Percentiles rank a stretch among this genome's conserved stretches.
Conservation (phyloP, 1,284 basidiomycete genomes). For the Wolfiporia cocos region DNA sequence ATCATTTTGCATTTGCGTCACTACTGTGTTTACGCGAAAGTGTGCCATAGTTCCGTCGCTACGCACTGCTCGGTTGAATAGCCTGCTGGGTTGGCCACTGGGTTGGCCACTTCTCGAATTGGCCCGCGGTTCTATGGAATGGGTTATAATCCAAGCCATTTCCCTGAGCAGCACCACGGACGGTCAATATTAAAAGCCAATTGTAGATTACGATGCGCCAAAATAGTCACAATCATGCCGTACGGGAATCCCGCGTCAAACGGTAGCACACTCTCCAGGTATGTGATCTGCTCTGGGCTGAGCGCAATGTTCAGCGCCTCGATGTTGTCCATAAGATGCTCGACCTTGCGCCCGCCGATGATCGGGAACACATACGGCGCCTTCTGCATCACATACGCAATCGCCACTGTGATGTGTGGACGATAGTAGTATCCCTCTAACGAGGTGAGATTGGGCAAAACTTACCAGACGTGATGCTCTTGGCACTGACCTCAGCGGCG, state of each 20-base stretch:
- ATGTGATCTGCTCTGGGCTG: constrained; percentile 33
- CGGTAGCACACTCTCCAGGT: constrained; percentile 31
- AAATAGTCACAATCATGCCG: not conserved
- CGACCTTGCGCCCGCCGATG: constrained; percentile 42
- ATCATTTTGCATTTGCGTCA: too few relatives aligned
- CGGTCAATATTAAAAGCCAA: too few relatives aligned
- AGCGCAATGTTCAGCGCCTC: constrained; percentile 39
- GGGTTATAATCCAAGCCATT: constrained; percentile 13
- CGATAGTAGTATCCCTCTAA: too few relatives aligned
- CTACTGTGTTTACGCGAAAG: too few relatives aligned
- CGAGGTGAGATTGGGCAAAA: too few relatives aligned
- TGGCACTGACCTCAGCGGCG: constrained; percentile 33
- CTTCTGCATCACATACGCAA: constrained; percentile 43
- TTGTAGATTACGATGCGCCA: too few relatives aligned
- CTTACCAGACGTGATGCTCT: constrained; percentile 31
- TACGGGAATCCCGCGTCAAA: constrained; percentile 38
- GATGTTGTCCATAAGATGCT: constrained; percentile 39
- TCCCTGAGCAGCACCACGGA: constrained; percentile 9
- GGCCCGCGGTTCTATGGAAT: constrained; percentile 10
- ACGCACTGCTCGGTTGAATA: too few relatives aligned
- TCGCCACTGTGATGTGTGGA: too few relatives aligned
- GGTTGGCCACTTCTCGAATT: constrained; percentile 16
- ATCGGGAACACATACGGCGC: constrained; percentile 36
- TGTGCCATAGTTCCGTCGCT: too few relatives aligned
- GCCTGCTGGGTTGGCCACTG: constrained; percentile 12